Conservation (phyloP, 495 filamentous ascomycete species). For the Hypoxylon trugodes region DNA sequence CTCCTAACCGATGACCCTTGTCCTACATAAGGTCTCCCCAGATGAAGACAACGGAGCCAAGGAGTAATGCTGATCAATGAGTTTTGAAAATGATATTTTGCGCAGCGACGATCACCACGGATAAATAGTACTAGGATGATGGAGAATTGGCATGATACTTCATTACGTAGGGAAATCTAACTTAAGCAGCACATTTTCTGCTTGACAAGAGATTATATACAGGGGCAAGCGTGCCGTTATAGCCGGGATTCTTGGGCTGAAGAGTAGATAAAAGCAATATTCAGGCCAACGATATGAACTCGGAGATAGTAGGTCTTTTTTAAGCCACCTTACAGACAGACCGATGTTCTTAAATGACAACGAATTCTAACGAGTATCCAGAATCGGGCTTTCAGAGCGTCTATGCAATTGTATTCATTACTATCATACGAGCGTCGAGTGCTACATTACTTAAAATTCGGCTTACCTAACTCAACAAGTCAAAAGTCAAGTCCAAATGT, state of each 20-base stretch:
- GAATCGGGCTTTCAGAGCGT: neutral
- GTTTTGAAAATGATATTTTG: neutral
- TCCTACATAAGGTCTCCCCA: neutral
- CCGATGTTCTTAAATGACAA: too few relatives aligned
- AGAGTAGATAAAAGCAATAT: neutral
- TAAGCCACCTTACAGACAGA: too few relatives aligned
- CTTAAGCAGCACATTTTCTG: neutral
- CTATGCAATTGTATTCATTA: neutral
- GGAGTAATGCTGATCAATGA: neutral
- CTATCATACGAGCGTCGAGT: neutral
- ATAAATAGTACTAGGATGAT: conserved; percentile 1
- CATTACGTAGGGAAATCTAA: neutral
- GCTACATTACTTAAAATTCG: conserved; percentile 3
- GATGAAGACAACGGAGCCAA: neutral
- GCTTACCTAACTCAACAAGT: too few relatives aligned
- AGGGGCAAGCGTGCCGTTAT: neutral
- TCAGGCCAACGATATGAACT: too few relatives aligned
- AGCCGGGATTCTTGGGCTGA: neutral
- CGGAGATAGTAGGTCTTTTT: too few relatives aligned
- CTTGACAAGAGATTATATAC: neutral
- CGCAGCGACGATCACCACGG: conserved; percentile 17
- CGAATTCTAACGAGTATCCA: too few relatives aligned
- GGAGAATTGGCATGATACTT: neutral
- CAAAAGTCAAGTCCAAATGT: neutral
- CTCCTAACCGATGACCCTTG: neutral